phyloP scores from a whole-genome alignment of 2,329 filamentous ascomycete genomes.

The Penicillium paneum region DNA sequence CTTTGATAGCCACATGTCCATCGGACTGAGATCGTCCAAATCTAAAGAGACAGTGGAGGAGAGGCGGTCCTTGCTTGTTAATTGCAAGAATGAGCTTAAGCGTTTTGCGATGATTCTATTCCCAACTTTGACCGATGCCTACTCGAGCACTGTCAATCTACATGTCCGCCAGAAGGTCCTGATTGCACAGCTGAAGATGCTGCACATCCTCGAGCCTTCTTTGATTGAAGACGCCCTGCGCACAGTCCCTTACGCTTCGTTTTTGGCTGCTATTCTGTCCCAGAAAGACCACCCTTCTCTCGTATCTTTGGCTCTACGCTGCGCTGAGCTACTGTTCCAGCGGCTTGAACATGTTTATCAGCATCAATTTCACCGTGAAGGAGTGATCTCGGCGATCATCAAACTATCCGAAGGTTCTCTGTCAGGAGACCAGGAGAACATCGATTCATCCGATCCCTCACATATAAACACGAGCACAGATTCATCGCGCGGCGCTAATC shows the following conservation, averaged over 20 bases:
- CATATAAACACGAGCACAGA: conserved; percentile 9
- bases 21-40: conserved; percentile 34
- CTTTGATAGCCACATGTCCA: conserved; percentile 47
- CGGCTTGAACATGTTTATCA: conserved; percentile 84
- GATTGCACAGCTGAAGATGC: conserved; percentile 94
- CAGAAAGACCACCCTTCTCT: conserved; percentile 89
- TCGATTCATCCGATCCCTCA: neutral
- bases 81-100: conserved; percentile 82
- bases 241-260: conserved; percentile 90
- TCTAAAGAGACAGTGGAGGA: conserved; percentile 65
- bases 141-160: conserved; percentile 95
- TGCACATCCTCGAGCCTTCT: conserved; percentile 83
- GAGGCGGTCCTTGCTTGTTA: conserved; percentile 73
- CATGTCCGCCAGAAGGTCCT: conserved; percentile 93
- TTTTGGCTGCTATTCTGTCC: conserved; percentile 88
- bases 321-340: conserved; percentile 80
- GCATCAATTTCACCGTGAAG: conserved; percentile 95
- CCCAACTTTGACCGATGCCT: conserved; percentile 92
- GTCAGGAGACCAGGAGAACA: conserved; percentile 25
- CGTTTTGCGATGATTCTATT: conserved; percentile 91
- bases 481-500: conserved; percentile 10
- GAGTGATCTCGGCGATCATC: conserved; percentile 85
- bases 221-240: conserved; percentile 83
- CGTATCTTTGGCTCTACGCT: conserved; percentile 82
- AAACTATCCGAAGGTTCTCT: conserved; percentile 62